These are phyloP conservation scores for Angophora floribunda DNA, from an alignment of 345 rosid genomes.

Conservation along the genomic window DNA sequence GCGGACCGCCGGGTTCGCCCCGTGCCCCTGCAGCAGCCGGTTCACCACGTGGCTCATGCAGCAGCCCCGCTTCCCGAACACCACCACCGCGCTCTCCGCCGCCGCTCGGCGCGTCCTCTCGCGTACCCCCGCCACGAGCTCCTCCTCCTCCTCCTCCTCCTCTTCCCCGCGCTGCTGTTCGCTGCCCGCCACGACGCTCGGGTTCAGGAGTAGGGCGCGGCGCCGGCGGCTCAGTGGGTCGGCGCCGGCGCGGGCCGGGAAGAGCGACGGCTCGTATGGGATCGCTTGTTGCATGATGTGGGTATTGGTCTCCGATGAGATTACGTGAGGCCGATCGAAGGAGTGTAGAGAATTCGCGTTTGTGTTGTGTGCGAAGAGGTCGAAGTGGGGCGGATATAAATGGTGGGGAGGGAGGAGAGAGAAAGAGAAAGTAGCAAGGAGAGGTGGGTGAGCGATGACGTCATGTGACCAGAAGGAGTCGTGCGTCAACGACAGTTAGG, in stretches of 20 bases:
- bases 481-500: background rate
- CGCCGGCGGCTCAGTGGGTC: background rate
- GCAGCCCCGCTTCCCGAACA: constrained; percentile 62
- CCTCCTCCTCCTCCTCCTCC: background rate
- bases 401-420: background rate
- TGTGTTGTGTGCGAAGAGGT: background rate
- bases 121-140: constrained; percentile 1
- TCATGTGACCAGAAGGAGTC: background rate
- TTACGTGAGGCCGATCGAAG: background rate
- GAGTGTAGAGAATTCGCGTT: background rate
- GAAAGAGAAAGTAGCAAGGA: background rate
- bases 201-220: background rate
- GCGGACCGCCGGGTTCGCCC: constrained; percentile 60
- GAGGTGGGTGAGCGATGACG: background rate
- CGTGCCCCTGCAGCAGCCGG: constrained; percentile 54
- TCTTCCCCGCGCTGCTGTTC: background rate
- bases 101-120: constrained; percentile 13
- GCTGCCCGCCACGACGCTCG: background rate
- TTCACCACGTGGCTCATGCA: constrained; percentile 86
- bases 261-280: constrained; percentile 6
- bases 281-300: constrained; percentile 22
- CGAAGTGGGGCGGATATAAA: background rate
- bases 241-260: background rate
- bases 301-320: background rate
- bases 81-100: constrained; percentile 68